Evolutionary conservation across 2,329 filamentous ascomycete genomes (phyloP), one percentile per base, ranked within the genome.

Genomic region (Apiospora marii): DNA sequence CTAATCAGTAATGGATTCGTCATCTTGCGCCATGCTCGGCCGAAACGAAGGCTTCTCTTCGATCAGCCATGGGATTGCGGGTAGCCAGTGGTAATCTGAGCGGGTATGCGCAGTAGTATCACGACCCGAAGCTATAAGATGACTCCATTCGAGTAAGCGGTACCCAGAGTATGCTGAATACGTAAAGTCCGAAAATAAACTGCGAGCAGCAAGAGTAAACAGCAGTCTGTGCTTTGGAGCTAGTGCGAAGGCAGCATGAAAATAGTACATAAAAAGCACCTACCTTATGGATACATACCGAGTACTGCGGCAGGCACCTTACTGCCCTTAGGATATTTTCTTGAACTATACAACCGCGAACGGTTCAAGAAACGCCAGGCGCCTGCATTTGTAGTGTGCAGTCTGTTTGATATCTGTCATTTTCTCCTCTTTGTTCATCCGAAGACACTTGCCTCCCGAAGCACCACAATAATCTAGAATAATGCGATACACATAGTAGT

Each of bases 11-110:
- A 22, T 12, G 67, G 67, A 30, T 41, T 48, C n/a, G 67, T 46
- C 67, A 68, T 68, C 41, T 48, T 68, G 67, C 67, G 67, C 67
- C 67, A 68, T 44, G 67, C 67, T 24, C 41, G 67, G 67, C 41
- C 67, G 58, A 41, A 37, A 64, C 34, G 58, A 41, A 41, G 34
- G 41, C 7, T 14, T 34, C 24, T 41, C 34, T 64, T 64, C 10
- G 8, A n/a, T 41, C 34, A 64, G 58, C 58, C 58, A 64, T 64
- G 16, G 22, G 22, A 61, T 7, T 19, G 19, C 16, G 30, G 19
- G 16, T 16, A n/a, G 16, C 19, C 16, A 22, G 53, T 37, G 1
- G 19, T 37, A 8, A 4, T 12, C 3, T n/a, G 30, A 3, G 53
- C 16, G 19, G 41, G 58, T 34, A 41, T 64, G 13, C 34, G 58